phyloP scores from a whole-genome alignment of 2,329 filamentous ascomycete species.

The Furcasterigmium sp. region DNA sequence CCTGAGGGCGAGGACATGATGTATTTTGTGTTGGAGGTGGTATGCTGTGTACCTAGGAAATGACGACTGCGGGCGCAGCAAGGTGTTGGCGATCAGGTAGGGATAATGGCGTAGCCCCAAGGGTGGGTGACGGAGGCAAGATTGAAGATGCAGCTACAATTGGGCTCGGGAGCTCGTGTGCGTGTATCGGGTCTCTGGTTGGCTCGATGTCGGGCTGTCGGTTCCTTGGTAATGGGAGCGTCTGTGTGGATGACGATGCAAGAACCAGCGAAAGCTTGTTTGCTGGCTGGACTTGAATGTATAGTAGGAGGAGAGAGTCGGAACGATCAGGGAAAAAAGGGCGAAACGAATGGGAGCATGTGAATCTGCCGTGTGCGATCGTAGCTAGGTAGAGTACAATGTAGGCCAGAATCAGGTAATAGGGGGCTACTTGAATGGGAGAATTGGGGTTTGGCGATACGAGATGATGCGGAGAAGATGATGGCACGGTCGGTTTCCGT shows the following conservation, averaged over 20 bases:
- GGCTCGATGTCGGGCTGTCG: background rate
- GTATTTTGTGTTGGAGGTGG: slow-evolving; percentile 3
- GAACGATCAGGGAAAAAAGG: too few species aligned
- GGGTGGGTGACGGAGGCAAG: background rate
- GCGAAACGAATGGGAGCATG: too few species aligned
- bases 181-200: background rate
- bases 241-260: slow-evolving; percentile 1
- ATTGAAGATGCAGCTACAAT: slow-evolving; percentile 1
- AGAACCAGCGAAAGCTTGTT: slow-evolving; percentile 3
- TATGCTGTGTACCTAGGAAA: background rate
- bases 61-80: background rate
- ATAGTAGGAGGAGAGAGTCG: too few species aligned
- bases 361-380: too few species aligned
- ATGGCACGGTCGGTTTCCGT: too few species aligned
- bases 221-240: slow-evolving; percentile 1
- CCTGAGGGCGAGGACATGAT: slow-evolving; percentile 57
- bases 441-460: too few species aligned
- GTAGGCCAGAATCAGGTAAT: too few species aligned
- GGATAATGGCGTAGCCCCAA: background rate
- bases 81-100: background rate
- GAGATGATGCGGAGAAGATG: too few species aligned
- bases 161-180: background rate
- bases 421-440: too few species aligned
- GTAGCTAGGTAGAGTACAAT: too few species aligned
- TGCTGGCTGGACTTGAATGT: too few species aligned